Evolutionary conservation across 2,329 filamentous ascomycete species (phyloP).

Genomic region (Colletotrichum echinochloae): DNA sequence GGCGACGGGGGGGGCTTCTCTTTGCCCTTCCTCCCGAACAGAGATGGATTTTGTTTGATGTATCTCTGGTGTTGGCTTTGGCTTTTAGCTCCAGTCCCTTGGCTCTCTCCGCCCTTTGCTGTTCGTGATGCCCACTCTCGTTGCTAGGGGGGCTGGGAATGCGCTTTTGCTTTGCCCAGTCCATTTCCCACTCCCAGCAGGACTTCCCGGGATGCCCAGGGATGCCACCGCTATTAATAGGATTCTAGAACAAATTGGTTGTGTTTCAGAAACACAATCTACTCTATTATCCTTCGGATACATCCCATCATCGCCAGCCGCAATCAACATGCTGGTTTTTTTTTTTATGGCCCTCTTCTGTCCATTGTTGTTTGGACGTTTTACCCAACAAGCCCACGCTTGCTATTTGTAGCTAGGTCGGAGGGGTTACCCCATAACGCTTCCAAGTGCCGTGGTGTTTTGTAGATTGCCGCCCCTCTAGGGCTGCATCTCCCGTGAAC

Average conservation of each 20-base stretch:
- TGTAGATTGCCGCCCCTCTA: constrained; percentile 2
- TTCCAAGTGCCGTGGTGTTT: background rate
- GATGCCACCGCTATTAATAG: constrained; percentile 39
- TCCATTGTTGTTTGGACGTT: background rate
- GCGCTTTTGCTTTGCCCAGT: constrained; percentile 14
- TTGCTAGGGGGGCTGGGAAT: constrained; percentile 1
- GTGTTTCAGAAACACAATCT: constrained; percentile 39
- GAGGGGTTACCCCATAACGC: background rate
- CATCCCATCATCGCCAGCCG: background rate
- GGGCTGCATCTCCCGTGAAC: constrained; percentile 15
- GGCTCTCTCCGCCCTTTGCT: background rate
- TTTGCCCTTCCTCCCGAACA: background rate
- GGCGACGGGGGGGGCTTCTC: background rate
- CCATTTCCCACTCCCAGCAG: constrained; percentile 22
- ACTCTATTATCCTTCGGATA: constrained; percentile 32
- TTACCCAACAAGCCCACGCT: background rate
- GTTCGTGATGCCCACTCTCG: background rate
- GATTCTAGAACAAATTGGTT: constrained; percentile 38
- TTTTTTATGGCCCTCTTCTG: constrained; percentile 1
- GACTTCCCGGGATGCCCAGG: constrained; percentile 22
- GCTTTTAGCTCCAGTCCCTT: background rate
- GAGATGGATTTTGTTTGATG: background rate
- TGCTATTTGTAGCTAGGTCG: background rate
- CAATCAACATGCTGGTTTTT: background rate
- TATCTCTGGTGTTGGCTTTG: background rate